phyloP scores from a whole-genome alignment of 1,284 basidiomycete species.

The Ceratobasidium papillatum region DNA sequence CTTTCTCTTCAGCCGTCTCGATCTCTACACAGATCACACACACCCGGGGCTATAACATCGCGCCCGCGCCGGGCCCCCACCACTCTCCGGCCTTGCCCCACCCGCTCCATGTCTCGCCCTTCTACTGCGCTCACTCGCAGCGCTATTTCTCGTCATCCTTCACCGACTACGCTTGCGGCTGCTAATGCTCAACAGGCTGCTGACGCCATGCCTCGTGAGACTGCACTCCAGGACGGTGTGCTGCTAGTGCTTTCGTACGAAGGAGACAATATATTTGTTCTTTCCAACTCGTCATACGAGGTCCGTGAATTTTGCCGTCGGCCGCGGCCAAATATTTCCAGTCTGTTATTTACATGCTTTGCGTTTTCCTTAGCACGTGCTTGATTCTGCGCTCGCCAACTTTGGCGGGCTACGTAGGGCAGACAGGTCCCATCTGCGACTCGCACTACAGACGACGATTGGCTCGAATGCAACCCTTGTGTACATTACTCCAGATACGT shows the following conservation, averaged over 20 bases:
- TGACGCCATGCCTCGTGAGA: conserved; percentile 13
- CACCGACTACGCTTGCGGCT: conserved; percentile 6
- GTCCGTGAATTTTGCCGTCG: background rate
- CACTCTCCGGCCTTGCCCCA: background rate
- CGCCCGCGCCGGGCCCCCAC: background rate
- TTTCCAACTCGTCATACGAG: conserved; percentile 32
- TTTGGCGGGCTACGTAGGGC: background rate
- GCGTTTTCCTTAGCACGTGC: conserved; percentile 35
- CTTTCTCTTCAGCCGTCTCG: background rate
- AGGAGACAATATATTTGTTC: conserved; percentile 26
- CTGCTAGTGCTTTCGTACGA: conserved; percentile 35
- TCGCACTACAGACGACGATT: conserved; percentile 18
- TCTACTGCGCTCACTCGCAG: background rate
- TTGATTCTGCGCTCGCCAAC: conserved; percentile 36
- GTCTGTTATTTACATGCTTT: conserved; percentile 2
- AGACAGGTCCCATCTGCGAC: conserved; percentile 15
- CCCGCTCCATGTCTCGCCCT: conserved; percentile 8
- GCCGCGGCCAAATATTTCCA: background rate
- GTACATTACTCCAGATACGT: conserved; percentile 22
- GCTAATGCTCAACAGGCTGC: conserved; percentile 30
- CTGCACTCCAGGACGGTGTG: conserved; percentile 27
- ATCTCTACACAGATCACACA: conserved; percentile 7
- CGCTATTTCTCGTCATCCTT: conserved; percentile 3
- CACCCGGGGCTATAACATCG: conserved; percentile 5
- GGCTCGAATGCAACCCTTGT: conserved; percentile 16